Conservation (phyloP, 2,329 filamentous ascomycete species). For the Zymoseptoria brevis region DNA sequence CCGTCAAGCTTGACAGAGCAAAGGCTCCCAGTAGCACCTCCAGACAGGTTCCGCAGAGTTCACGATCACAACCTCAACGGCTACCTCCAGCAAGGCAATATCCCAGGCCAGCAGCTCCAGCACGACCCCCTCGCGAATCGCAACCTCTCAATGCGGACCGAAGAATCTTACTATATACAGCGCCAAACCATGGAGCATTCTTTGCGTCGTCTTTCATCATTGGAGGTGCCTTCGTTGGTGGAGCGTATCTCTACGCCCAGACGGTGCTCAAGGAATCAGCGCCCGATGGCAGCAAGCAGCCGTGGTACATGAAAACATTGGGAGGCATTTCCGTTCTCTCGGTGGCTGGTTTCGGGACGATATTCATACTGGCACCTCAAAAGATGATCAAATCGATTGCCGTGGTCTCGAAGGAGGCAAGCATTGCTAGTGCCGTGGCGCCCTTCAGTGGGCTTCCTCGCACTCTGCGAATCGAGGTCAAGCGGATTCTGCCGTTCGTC, state of each 20-base stretch:
- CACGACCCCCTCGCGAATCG: background rate
- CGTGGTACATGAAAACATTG: conserved; percentile 6
- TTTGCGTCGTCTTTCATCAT: conserved; percentile 11
- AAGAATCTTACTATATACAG: conserved; percentile 19
- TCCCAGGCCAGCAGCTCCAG: conserved; percentile 4
- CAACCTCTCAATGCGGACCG: conserved; percentile 3
- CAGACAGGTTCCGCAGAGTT: conserved; percentile 1
- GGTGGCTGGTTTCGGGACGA: conserved; percentile 10
- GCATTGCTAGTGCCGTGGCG: background rate
- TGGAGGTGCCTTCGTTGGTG: conserved; percentile 13
- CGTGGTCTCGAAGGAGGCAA: conserved; percentile 3
- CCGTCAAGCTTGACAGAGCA: background rate
- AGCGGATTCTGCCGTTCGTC: conserved; percentile 13
- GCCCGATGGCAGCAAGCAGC: conserved; percentile 4
- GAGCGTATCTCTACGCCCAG: conserved; percentile 11
- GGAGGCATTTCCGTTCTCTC: conserved; percentile 8
- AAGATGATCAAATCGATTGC: conserved; percentile 18
- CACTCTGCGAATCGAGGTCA: conserved; percentile 12
- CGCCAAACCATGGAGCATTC: conserved; percentile 20
- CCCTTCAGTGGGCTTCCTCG: conserved; percentile 1
- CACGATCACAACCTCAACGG: conserved; percentile 2
- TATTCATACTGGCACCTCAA: conserved; percentile 14
- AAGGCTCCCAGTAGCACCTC: background rate
- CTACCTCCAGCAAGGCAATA: conserved; percentile 7
- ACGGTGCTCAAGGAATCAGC: conserved; percentile 11